These are phyloP conservation scores for Testicularia cyperi DNA, from an alignment of 1,284 basidiomycete genomes.

Conservation along the genomic window DNA sequence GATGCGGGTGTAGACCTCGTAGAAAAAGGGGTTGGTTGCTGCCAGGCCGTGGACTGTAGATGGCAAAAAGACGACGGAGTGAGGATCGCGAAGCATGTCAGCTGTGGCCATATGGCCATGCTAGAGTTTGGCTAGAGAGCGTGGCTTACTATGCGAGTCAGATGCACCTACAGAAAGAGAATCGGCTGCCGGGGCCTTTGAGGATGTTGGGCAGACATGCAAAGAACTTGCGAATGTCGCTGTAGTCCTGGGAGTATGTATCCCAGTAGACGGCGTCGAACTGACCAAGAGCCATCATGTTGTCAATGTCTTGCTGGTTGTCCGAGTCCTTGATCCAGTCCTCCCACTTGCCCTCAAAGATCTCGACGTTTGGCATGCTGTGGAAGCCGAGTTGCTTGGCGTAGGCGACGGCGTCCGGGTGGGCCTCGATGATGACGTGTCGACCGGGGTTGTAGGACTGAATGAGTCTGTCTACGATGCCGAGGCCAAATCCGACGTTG, in stretches of 20 bases:
- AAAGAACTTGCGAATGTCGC: constrained; percentile 79
- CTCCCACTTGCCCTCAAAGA: constrained; percentile 56
- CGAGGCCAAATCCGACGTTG: constrained; percentile 92
- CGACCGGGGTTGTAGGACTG: constrained; percentile 70
- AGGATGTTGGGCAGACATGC: constrained; percentile 77
- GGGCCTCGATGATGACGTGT: constrained; percentile 93
- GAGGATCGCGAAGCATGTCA: not conserved
- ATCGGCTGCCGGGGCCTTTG: constrained; percentile 70
- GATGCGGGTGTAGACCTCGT: constrained; percentile 86
- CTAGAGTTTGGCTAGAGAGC: too few relatives aligned
- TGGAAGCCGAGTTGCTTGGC: constrained; percentile 66
- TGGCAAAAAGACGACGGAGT: too few relatives aligned
- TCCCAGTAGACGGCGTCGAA: constrained; percentile 95
- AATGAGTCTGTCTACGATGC: constrained; percentile 85
- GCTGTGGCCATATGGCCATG: too few relatives aligned
- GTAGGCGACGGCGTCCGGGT: constrained; percentile 81
- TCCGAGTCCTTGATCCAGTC: constrained; percentile 76
- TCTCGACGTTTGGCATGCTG: constrained; percentile 42
- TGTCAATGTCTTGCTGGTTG: constrained; percentile 75
- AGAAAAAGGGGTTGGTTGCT: constrained; percentile 77
- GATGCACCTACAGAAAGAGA: constrained; percentile 69
- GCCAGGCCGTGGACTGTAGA: constrained; percentile 83
- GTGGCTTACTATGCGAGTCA: not conserved
- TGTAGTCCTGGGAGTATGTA: constrained; percentile 86
- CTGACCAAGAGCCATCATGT: constrained; percentile 68